These are phyloP conservation scores for Saturnispora halmiae DNA, from an alignment of 805 yeast species.

Conservation along the genomic window DNA sequence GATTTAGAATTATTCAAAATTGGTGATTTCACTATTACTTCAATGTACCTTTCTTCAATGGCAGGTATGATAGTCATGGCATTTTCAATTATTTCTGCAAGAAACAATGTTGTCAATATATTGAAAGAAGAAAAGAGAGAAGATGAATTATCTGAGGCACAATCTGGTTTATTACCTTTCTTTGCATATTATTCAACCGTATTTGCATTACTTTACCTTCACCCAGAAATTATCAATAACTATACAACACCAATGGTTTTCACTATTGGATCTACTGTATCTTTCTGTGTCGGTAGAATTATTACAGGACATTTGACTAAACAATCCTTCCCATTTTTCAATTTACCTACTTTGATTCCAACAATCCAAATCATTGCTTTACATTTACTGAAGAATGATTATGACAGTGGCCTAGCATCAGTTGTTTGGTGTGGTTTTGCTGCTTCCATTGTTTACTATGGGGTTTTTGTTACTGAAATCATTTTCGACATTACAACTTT, in stretches of 20 bases:
- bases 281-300: slow-evolving; percentile 85
- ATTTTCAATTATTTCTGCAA: slow-evolving; percentile 62
- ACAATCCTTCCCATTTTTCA: slow-evolving; percentile 65
- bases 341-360: slow-evolving; percentile 66
- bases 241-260: slow-evolving; percentile 49
- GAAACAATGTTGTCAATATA: slow-evolving; percentile 45
- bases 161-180: slow-evolving; percentile 50
- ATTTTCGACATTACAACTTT: slow-evolving; percentile 71
- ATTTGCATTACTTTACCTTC: slow-evolving; percentile 36
- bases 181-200: slow-evolving; percentile 43
- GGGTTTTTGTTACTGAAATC: slow-evolving; percentile 65
- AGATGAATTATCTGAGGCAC: slow-evolving; percentile 27
- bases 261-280: slow-evolving; percentile 67
- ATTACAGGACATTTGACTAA: slow-evolving; percentile 78
- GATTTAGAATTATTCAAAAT: slow-evolving; percentile 24
- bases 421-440: slow-evolving; percentile 62
- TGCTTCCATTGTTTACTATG: slow-evolving; percentile 56
- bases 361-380: slow-evolving; percentile 35
- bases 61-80: slow-evolving; percentile 46
- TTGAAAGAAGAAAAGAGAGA: slow-evolving; percentile 31
- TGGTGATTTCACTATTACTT: slow-evolving; percentile 14
- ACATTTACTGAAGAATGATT: slow-evolving; percentile 32
- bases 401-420: slow-evolving; percentile 37
- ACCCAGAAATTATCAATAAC: slow-evolving; percentile 41
- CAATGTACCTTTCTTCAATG: slow-evolving; percentile 36